Base-by-base conservation (phyloP, 495 filamentous ascomycete genomes). In the Poronia punctata region DNA sequence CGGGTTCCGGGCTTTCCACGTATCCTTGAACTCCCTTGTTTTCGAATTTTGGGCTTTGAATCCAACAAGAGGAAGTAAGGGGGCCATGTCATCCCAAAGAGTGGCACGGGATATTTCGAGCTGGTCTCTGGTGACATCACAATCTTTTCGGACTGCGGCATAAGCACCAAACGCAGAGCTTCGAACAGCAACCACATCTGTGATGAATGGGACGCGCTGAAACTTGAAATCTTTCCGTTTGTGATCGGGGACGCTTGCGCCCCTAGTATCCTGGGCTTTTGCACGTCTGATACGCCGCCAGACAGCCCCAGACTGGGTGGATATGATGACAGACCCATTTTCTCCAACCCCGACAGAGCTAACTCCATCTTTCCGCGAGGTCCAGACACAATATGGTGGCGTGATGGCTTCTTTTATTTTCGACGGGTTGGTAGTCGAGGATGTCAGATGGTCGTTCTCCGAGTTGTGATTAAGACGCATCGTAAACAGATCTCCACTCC, bases 291-390 rank as follows among this genome's bases (percentile, higher is more conserved):
- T 74, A 32, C 90, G 80, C 40, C 75, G 79, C 89, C 89, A 98
- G 1, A 95, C 89, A 30, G 84, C 89, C 5, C 92, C 92, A 24
- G 86, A 88, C 41, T 86, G 72, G 1, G 92, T 97, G 49, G 86
- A 89, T 42, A 98, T 78, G 43, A 98, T 94, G 44, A 98, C 86
- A 2, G 88, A 95, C 5, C 88, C 93, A 66, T 96, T 84, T 57
- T 93, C 86, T 10, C 88, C 86, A 4, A 98, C 81, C 45, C 79
- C 84, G 12, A 94, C 84, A 49, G 95, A 93, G 45, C 72, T 75
- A 7, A 83, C 89, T 8, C 86, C 72, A 43, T 78, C 87, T 75
- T 94, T 93, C 40, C 85, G 78, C 3, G 77, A 79, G 49, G 84
- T 89, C 92, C 92, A 98, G 22, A 93, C 81, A 37, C 84, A 76